Evolutionary conservation across 768 basidiomycete genomes (phyloP).

Genomic region (Boletus rubropictus): DNA sequence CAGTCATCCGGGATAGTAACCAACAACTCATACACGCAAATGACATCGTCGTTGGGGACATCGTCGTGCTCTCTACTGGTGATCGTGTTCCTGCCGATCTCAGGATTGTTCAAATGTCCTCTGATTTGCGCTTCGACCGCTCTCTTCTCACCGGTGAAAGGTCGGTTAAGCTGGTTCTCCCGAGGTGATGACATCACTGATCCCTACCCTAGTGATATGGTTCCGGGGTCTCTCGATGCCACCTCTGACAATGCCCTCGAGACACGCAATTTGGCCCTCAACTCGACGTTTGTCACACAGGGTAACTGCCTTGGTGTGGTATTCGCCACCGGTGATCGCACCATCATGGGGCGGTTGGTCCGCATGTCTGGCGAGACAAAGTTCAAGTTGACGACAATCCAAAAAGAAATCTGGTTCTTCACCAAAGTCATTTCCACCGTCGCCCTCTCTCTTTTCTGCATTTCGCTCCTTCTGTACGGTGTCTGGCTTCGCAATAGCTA

Average conservation of each 20-base stretch:
- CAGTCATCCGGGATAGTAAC: constrained; percentile 47
- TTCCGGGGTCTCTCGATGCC: constrained; percentile 40
- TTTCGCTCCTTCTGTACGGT: constrained; percentile 38
- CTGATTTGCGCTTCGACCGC: constrained; percentile 49
- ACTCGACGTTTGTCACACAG: constrained; percentile 39
- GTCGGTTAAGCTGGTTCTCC: constrained; percentile 13
- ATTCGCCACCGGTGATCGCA: constrained; percentile 40
- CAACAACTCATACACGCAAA: constrained; percentile 45
- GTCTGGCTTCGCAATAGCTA: constrained; percentile 37
- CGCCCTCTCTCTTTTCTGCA: constrained; percentile 36
- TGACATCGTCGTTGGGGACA: constrained; percentile 53
- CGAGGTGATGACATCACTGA: neutral
- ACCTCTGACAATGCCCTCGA: constrained; percentile 47
- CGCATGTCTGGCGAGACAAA: constrained; percentile 45
- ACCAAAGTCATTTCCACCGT: constrained; percentile 45
- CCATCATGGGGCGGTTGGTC: constrained; percentile 50
- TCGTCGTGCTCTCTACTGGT: constrained; percentile 48
- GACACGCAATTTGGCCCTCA: constrained; percentile 45
- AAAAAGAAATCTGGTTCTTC: constrained; percentile 46
- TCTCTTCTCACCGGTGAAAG: constrained; percentile 50
- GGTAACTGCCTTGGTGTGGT: constrained; percentile 39
- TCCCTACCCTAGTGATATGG: constrained; percentile 31
- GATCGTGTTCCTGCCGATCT: constrained; percentile 58
- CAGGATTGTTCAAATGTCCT: constrained; percentile 46
- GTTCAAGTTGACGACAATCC: constrained; percentile 43